These are phyloP conservation scores for Viola pubescens DNA, from an alignment of 441 rosid species.

Conservation along the genomic window DNA sequence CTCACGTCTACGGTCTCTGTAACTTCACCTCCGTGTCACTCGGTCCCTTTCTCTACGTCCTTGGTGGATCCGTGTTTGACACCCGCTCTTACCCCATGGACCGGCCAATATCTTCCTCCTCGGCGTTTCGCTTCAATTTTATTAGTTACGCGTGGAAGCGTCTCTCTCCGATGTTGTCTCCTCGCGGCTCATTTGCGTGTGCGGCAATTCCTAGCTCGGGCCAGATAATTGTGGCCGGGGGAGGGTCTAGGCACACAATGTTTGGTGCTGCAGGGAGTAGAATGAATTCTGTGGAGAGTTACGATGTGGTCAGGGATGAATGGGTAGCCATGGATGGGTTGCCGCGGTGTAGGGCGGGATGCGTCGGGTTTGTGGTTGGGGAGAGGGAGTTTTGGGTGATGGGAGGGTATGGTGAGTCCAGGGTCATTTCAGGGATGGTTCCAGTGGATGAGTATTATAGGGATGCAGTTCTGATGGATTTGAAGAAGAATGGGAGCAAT, in stretches of 20 bases:
- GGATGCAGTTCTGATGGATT: slow-evolving; percentile 71
- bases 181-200: slow-evolving; percentile 91
- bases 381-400: slow-evolving; percentile 81
- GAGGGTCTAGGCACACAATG: slow-evolving; percentile 71
- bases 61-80: slow-evolving; percentile 84
- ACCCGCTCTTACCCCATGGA: slow-evolving; percentile 77
- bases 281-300: slow-evolving; percentile 67
- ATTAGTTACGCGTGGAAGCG: slow-evolving; percentile 47
- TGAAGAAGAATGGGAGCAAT: slow-evolving; percentile 26
- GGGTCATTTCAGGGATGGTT: slow-evolving; percentile 63
- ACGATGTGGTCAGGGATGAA: slow-evolving; percentile 56
- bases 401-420: slow-evolving; percentile 86
- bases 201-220: slow-evolving; percentile 35
- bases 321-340: slow-evolving; percentile 62
- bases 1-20: slow-evolving; percentile 71
- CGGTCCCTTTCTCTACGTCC: slow-evolving; percentile 55
- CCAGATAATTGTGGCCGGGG: slow-evolving; percentile 79
- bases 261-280: slow-evolving; percentile 83
- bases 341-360: slow-evolving; percentile 80
- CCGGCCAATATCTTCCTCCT: slow-evolving; percentile 58
- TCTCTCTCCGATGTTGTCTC: slow-evolving; percentile 69
- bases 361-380: slow-evolving; percentile 56
- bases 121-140: slow-evolving; percentile 59
- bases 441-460: slow-evolving; percentile 75
- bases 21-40: slow-evolving; percentile 66